Conservation (phyloP, 164 flowering plant genomes). For the Cinnamomum micranthum region DNA sequence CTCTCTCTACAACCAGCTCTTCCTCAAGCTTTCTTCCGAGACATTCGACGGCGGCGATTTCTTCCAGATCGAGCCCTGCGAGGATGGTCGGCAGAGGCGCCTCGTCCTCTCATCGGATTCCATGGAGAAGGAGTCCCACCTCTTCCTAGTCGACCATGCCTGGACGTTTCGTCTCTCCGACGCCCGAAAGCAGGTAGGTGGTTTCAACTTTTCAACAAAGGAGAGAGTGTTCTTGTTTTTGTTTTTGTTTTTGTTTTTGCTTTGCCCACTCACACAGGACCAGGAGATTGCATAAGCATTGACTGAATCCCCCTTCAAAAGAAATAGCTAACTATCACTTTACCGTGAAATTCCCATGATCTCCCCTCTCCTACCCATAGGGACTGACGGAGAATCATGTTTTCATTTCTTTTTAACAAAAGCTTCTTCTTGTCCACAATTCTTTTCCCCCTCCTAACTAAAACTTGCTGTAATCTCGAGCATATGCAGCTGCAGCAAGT, state of each 20-base stretch:
- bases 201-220: no score
- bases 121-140: constrained; percentile 54
- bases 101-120: constrained; percentile 56
- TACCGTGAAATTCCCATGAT: no score
- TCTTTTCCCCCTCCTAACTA: background rate
- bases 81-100: constrained; percentile 60
- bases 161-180: constrained; percentile 94
- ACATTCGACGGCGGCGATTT: constrained; percentile 77
- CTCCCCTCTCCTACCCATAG: background rate
- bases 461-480: background rate
- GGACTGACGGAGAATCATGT: background rate
- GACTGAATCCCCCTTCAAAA: no score
- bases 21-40: constrained; percentile 65
- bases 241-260: no score
- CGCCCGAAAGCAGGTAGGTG: constrained; percentile 73
- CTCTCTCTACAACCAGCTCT: constrained; percentile 58
- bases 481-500: constrained; percentile 67
- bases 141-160: constrained; percentile 90
- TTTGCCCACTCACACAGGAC: no score
- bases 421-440: background rate
- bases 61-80: constrained; percentile 75
- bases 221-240: no score
- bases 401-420: background rate
- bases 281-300: no score
- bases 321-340: no score